phyloP scores from a whole-genome alignment of 768 basidiomycete genomes.

The Dendrothele bispora region DNA sequence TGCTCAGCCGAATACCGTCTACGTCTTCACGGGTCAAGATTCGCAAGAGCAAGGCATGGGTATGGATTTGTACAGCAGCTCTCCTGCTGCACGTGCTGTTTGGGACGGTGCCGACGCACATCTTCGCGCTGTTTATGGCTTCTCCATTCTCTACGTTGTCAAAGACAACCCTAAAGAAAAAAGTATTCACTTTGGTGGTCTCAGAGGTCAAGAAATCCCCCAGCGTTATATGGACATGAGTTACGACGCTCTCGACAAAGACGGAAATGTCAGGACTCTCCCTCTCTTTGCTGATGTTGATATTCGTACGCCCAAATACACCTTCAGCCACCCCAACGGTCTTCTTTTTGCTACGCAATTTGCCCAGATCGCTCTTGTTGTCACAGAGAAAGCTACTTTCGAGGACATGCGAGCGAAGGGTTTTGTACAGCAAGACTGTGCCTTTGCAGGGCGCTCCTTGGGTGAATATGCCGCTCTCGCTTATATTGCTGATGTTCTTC shows the following conservation, averaged over 20 bases:
- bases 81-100: constrained; percentile 91
- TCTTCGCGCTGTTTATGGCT: constrained; percentile 92
- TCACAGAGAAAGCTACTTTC: constrained; percentile 97
- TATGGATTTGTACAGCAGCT: constrained; percentile 94
- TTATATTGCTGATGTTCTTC: constrained; percentile 94
- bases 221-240: constrained; percentile 99
- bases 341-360: constrained; percentile 98
- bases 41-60: constrained; percentile 99
- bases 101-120: constrained; percentile 98
- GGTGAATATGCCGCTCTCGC: constrained; percentile 99
- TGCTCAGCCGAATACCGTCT: constrained; percentile 87
- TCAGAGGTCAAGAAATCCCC: constrained; percentile 97
- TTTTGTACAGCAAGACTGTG: constrained; percentile 87
- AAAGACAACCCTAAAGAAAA: constrained; percentile 98
- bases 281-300: constrained; percentile 97
- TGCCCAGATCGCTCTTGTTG: constrained; percentile 96
- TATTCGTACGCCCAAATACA: constrained; percentile 91
- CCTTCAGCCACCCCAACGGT: constrained; percentile 96
- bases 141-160: constrained; percentile 98
- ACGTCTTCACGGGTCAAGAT: constrained; percentile 98
- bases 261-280: constrained; percentile 92
- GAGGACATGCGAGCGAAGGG: constrained; percentile 98
- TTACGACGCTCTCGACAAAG: constrained; percentile 95
- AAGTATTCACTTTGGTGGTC: constrained; percentile 98
- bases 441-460: constrained; percentile 96